Percentiles rank a stretch among this genome's conserved stretches.
These are phyloP conservation scores for Ziziphus jujuba DNA, from an alignment of 306 rosid genomes.

Conservation along the genomic window DNA sequence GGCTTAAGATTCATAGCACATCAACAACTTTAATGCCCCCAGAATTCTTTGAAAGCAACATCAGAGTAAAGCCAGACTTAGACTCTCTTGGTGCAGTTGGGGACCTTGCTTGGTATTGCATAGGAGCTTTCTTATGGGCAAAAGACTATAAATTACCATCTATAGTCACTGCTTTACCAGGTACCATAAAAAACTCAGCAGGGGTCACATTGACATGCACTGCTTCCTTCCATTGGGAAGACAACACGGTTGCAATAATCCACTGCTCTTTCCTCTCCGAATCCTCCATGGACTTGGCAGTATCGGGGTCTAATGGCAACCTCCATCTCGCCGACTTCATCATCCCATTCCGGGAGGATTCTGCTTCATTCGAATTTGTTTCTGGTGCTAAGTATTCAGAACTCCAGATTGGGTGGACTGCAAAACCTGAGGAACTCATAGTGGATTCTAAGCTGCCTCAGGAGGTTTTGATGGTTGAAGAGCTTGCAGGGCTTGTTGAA, in stretches of 20 bases:
- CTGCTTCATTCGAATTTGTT: constrained; percentile 52
- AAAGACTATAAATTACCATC: constrained; percentile 58
- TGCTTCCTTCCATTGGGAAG: constrained; percentile 58
- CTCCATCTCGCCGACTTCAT: constrained; percentile 55
- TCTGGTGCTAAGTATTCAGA: constrained; percentile 57
- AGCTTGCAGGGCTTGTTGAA: constrained; percentile 47
- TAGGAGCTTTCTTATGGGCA: constrained; percentile 75
- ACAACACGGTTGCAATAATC: constrained; percentile 45
- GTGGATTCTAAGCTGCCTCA: constrained; percentile 58
- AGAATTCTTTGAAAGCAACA: constrained; percentile 52
- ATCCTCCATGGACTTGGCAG: constrained; percentile 59
- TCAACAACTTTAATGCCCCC: constrained; percentile 44
- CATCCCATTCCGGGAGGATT: constrained; percentile 56
- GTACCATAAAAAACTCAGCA: constrained; percentile 31
- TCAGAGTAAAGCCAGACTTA: constrained; percentile 65
- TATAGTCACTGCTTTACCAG: constrained; percentile 54
- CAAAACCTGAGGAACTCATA: constrained; percentile 46
- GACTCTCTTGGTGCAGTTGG: constrained; percentile 78
- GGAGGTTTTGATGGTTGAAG: constrained; percentile 76
- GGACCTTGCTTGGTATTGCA: constrained; percentile 75
- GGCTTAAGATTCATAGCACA: constrained; percentile 60
- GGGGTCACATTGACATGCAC: constrained; percentile 69
- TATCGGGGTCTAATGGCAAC: constrained; percentile 55
- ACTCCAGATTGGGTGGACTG: constrained; percentile 66
- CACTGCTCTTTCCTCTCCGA: constrained; percentile 74